Evolutionary conservation across 1,139 yeast genomes (phyloP), one percentile per base, ranked within the genome.

Genomic region (Scheffersomyces illinoinensis): DNA sequence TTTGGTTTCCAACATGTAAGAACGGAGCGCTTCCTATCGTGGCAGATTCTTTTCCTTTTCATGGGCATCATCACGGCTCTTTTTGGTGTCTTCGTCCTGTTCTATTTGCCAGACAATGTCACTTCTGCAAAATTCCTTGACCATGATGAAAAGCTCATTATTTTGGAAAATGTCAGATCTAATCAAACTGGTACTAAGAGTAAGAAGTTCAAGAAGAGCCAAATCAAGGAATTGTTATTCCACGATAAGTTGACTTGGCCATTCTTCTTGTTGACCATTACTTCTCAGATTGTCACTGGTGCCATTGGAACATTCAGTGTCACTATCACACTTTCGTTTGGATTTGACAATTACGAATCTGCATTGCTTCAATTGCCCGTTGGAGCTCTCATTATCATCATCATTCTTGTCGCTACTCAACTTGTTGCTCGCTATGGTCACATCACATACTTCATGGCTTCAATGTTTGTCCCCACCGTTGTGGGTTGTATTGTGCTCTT

Each of bases 281-380:
- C 75, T 4, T 70, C 78, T 43, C 77, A 76, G 71, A 76, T 78
- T 46, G 78, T 78, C 4, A 77, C 81, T 2, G 83, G 83, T 10
- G 79, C 81, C 2, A 73, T 78, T 46, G 74, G 74, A 19, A 74
- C 81, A 1, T 78, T 78, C 57, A 75, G 80, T 59, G 80, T 77
- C 8, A 76, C 81, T 0, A 74, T 78, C 17, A 78, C 78, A 18
- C 69, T 72, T 19, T 66, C 77, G 46, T 76, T 78, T 63, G 82
- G 82, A 1, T 78, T 75, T 57, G 65, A 67, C 56, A 63, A 55
- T 57, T 69, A 74, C 57, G 62, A 74, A 58, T 71, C 81, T 2
- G 79, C 82, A 0, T 67, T 78, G 48, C 72, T 78, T 66, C 82
- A 78, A 63, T 70, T 78, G 67, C 82, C 83, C 1, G 72, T 76